Base-by-base conservation (phyloP, 129 eudicot species). In the Centaurea solstitialis region DNA sequence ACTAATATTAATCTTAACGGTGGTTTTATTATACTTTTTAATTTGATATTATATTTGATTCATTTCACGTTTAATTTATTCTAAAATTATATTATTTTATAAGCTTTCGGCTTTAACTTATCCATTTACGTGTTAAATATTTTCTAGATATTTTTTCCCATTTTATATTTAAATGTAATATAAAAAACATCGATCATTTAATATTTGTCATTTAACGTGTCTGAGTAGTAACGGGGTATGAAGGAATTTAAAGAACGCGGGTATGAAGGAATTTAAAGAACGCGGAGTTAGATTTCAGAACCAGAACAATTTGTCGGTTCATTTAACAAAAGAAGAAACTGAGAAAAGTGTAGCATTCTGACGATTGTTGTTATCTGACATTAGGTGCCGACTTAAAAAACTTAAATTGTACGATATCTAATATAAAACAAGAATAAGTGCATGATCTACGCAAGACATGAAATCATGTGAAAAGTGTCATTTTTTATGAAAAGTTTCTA, bases 21-120 rank as follows among this genome's bases (percentile, higher is more conserved):
- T 81, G 80, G 47, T 81, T 74, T 74, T 11, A 21, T 81, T 43
- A 53, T 53, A 53, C 20, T 53, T 53, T 53, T 53, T 15, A 4
- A 53, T 53, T 53, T 4, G 5, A 53, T 53, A 4, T 53, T 17
- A 15, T 15, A 17, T 53, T 15, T 15, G 21, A 21, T 15, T 53
- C 15, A 53, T 15, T 53, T 15, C 62, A 53, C 62, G 62, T 53
- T 53, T 15, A 53, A 15, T 50, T 50, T 15, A 50, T 47, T 12
- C 61, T 47, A 50, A 50, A 50, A 4, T 15, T 53, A 53, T 53
- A 13, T 2, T 50, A 50, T 50, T 13, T 47, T 15, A 15, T 17
- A 53, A 3, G 20, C 5, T 13, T 50, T 50, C 61, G 20, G 61
- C 6, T 50, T 50, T 50, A 50, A 13, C 17, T 53, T 15, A 15